A percentile compares a stretch with the other conserved stretches of the same genome.
Evolutionary conservation across 2,329 filamentous ascomycete species (phyloP).

Genomic region (Alternaria longipes): DNA sequence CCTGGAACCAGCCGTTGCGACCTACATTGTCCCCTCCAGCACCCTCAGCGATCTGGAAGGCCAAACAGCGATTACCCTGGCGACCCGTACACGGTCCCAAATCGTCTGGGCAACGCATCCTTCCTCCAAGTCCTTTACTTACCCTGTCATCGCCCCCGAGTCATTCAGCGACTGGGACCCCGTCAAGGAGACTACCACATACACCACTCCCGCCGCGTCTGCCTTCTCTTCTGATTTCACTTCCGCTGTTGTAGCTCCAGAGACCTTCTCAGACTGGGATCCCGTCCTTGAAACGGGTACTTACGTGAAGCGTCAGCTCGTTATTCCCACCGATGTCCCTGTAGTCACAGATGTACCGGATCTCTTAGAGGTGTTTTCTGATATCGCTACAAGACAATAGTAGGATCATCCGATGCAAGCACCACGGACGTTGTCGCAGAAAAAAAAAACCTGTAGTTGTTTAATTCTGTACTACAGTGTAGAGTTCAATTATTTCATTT

Average conservation of each 20-base stretch:
- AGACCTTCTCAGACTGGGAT: neutral
- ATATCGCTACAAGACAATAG: neutral
- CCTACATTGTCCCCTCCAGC: neutral
- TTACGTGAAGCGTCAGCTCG: neutral
- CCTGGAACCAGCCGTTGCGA: no score
- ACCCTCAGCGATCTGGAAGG: neutral
- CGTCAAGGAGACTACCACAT: neutral
- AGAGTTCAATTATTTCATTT: neutral
- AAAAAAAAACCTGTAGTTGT: neutral
- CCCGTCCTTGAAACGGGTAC: neutral
- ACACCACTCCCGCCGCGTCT: neutral
- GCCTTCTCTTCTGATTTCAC: neutral
- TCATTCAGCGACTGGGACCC: slow-evolving; percentile 6
- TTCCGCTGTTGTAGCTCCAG: neutral
- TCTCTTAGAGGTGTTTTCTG: neutral
- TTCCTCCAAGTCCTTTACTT: neutral
- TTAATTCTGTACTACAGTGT: neutral
- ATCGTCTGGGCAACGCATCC: neutral
- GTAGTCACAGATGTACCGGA: neutral
- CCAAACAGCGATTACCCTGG: neutral
- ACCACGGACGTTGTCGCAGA: neutral
- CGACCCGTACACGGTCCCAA: neutral
- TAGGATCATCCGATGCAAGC: no score
- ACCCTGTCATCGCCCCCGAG: neutral
- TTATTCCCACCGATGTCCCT: neutral